These are phyloP conservation scores for Acacia pycnantha DNA, from an alignment of 331 rosid genomes.

Conservation along the genomic window DNA sequence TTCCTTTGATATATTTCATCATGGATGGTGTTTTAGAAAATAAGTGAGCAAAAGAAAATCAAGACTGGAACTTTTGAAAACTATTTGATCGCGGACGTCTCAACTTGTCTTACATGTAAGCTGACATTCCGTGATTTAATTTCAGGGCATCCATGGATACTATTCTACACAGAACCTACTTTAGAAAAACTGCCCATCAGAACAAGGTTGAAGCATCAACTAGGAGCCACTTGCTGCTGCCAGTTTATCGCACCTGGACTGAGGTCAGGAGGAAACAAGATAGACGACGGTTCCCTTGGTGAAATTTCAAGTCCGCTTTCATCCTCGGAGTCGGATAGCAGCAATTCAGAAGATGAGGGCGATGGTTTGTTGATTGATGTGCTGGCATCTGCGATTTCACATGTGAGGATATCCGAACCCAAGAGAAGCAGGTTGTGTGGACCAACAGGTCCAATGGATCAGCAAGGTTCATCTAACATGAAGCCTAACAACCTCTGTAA, in stretches of 20 bases:
- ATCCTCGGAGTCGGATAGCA: constrained; percentile 51
- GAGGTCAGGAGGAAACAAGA: constrained; percentile 47
- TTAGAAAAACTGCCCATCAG: constrained; percentile 59
- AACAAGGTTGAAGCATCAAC: constrained; percentile 53
- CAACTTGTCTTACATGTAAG: constrained; percentile 9
- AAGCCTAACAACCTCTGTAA: constrained; percentile 93
- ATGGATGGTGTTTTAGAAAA: background rate
- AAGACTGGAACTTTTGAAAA: background rate
- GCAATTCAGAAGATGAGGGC: constrained; percentile 64
- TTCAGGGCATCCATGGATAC: constrained; percentile 98
- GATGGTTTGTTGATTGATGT: constrained; percentile 75
- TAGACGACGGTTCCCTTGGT: constrained; percentile 42
- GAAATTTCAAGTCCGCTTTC: constrained; percentile 45
- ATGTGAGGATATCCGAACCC: constrained; percentile 90
- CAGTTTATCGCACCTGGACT: constrained; percentile 46
- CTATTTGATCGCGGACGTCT: background rate
- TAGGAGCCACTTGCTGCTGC: constrained; percentile 38
- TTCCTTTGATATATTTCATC: background rate
- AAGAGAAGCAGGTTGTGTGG: constrained; percentile 85
- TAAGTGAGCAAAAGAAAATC: background rate
- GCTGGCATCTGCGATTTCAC: constrained; percentile 90
- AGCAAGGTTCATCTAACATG: constrained; percentile 96
- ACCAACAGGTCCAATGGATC: constrained; percentile 87
- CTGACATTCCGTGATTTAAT: constrained; percentile 28
- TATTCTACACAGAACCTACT: constrained; percentile 79